Conservation (phyloP, 2,329 filamentous ascomycete genomes). For the Myrmaecium sp. region DNA sequence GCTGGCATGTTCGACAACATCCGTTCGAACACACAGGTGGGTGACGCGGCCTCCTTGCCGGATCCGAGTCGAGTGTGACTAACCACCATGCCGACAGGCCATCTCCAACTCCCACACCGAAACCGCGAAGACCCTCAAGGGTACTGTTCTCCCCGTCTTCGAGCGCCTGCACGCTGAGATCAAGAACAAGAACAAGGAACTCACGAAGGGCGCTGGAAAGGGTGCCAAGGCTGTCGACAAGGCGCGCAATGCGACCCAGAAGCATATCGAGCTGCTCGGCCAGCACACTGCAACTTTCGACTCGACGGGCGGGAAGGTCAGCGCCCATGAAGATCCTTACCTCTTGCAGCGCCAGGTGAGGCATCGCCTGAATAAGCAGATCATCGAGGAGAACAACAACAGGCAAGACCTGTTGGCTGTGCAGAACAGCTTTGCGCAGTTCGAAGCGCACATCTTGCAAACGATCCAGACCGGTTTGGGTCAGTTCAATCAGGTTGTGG, state of each 20-base stretch:
- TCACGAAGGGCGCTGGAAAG: constrained; percentile 65
- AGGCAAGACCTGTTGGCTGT: constrained; percentile 77
- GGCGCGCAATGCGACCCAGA: constrained; percentile 70
- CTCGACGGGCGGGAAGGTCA: constrained; percentile 53
- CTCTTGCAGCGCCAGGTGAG: constrained; percentile 66
- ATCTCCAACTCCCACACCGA: constrained; percentile 80
- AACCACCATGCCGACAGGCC: constrained; percentile 35
- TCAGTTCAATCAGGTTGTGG: constrained; percentile 66
- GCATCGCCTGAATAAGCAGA: constrained; percentile 75
- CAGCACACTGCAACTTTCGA: constrained; percentile 71
- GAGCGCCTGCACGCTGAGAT: constrained; percentile 88
- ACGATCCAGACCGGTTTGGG: constrained; percentile 70
- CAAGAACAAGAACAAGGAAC: constrained; percentile 89
- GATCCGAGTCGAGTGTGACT: background rate
- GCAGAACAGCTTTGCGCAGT: constrained; percentile 77
- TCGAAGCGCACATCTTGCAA: constrained; percentile 72
- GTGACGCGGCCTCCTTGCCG: constrained; percentile 2
- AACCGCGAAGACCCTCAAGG: constrained; percentile 80
- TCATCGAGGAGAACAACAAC: constrained; percentile 92
- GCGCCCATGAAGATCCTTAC: constrained; percentile 69
- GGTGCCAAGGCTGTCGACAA: constrained; percentile 84
- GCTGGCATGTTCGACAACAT: constrained; percentile 89
- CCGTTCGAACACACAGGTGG: constrained; percentile 67
- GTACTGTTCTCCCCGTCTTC: constrained; percentile 70
- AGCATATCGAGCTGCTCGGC: constrained; percentile 86